These are phyloP conservation scores for Nakaseomyces sp. DNA, from an alignment of 1,139 yeast species.

Conservation along the genomic window DNA sequence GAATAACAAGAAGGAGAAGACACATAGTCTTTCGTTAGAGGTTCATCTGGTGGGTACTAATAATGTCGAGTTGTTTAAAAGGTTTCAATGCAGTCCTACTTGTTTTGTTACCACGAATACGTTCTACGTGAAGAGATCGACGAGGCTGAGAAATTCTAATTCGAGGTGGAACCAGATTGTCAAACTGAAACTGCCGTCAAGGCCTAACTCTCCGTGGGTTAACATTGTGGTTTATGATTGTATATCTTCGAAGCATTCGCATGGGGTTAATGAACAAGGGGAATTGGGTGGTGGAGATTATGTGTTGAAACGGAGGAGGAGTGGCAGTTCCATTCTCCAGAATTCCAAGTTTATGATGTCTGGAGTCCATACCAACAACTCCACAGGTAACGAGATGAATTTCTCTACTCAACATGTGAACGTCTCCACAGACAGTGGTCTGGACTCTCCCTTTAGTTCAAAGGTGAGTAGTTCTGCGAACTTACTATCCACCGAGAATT, in stretches of 20 bases:
- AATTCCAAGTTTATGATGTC: constrained; percentile 2
- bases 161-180: constrained; percentile 24
- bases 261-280: constrained; percentile 1
- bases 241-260: not conserved
- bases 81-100: constrained; percentile 25
- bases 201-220: constrained; percentile 24
- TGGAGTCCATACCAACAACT: not conserved
- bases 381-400: not conserved
- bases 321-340: not conserved
- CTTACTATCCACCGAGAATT: not conserved
- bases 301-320: not conserved
- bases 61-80: constrained; percentile 20
- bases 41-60: constrained; percentile 21
- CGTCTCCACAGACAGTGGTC: not conserved
- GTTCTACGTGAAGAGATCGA: constrained; percentile 20
- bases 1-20: constrained; percentile 12
- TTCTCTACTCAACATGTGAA: not conserved
- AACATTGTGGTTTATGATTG: constrained; percentile 26
- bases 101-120: constrained; percentile 26
- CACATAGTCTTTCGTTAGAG: constrained; percentile 16
- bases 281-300: not conserved
- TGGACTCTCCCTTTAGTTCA: not conserved
- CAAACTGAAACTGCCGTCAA: constrained; percentile 23
- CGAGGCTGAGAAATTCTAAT: constrained; percentile 18
- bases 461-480: not conserved